Percentiles rank a stretch among this genome's conserved stretches.
Evolutionary conservation across 2,329 filamentous ascomycete species (phyloP).

Genomic region (Microdochium paspali): DNA sequence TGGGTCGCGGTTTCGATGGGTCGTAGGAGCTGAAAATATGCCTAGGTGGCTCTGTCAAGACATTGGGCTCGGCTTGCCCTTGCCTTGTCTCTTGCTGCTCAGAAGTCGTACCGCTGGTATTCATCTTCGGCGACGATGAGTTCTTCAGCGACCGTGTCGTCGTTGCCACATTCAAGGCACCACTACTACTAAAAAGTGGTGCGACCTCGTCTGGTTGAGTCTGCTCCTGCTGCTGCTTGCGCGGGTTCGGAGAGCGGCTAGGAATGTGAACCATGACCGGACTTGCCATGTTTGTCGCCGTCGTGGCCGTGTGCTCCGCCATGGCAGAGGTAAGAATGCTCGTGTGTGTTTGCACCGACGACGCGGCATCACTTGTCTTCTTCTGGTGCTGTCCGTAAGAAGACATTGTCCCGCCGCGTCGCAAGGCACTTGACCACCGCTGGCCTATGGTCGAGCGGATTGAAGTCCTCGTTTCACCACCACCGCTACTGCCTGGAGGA

Average conservation of each 20-base stretch:
- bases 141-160: background rate
- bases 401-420: background rate
- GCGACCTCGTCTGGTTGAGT: constrained; percentile 7
- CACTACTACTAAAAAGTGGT: constrained; percentile 10
- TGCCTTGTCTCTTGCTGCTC: background rate
- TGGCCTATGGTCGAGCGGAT: background rate
- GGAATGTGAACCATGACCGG: constrained; percentile 22
- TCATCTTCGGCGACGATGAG: background rate
- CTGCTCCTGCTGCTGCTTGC: constrained; percentile 17
- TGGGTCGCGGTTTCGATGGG: background rate
- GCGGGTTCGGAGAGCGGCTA: constrained; percentile 16
- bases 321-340: constrained; percentile 18
- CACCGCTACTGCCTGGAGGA: background rate
- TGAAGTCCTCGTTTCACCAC: background rate
- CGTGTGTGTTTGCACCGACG: constrained; percentile 7
- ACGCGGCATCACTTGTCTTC: background rate
- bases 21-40: background rate
- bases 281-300: constrained; percentile 14
- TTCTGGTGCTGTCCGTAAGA: background rate
- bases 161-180: background rate
- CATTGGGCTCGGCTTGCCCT: background rate
- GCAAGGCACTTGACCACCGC: background rate
- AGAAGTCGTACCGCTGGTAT: background rate
- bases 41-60: background rate
- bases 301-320: constrained; percentile 14